phyloP scores from a whole-genome alignment of 2,329 filamentous ascomycete genomes.

The Diaporthe sp. region DNA sequence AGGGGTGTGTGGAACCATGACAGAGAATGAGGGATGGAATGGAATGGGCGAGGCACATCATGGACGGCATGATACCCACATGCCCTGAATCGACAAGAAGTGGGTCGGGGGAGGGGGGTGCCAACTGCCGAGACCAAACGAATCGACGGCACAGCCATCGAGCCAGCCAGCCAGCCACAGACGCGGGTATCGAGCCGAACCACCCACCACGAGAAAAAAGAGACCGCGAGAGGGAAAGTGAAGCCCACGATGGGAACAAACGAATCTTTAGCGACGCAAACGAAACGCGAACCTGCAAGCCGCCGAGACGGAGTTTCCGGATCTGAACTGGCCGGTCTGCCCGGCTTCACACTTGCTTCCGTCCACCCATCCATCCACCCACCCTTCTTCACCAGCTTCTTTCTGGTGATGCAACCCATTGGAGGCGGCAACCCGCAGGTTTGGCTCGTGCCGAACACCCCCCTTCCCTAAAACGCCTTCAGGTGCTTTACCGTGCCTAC shows the following conservation, averaged over 20 bases:
- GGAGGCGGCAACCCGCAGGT: not conserved
- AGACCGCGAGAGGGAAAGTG: not conserved
- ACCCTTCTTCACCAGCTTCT: not conserved
- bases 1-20: not conserved
- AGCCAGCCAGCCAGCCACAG: not conserved
- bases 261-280: too few species aligned
- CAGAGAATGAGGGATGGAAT: not conserved
- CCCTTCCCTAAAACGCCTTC: not conserved
- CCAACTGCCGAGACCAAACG: slow-evolving; percentile 6
- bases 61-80: slow-evolving; percentile 1
- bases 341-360: slow-evolving; percentile 6
- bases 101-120: not conserved
- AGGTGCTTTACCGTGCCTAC: not conserved
- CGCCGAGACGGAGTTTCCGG: not conserved
- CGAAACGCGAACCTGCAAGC: not conserved
- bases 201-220: not conserved
- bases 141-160: not conserved
- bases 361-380: not conserved
- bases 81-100: not conserved
- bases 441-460: not conserved
- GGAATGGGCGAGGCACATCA: not conserved
- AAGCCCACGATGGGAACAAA: not conserved
- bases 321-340: not conserved
- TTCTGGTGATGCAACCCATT: not conserved
- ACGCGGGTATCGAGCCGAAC: not conserved